Percentiles rank a stretch among this genome's conserved stretches.
phyloP scores from a whole-genome alignment of 129 eudicot species.

The Mikania micrantha region DNA sequence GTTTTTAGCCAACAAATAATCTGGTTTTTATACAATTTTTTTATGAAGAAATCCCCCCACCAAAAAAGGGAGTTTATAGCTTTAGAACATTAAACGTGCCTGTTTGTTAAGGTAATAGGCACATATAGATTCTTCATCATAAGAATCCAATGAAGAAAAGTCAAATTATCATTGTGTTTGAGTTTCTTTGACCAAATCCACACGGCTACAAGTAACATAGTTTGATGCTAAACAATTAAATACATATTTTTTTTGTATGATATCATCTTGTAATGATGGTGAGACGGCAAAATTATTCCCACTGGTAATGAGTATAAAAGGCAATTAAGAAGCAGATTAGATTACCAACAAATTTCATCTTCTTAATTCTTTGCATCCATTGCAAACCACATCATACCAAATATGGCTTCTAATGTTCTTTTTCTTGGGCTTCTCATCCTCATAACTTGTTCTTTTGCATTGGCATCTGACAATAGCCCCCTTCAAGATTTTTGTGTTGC shows the following conservation, averaged over 20 bases:
- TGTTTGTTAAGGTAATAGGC: too few relatives aligned
- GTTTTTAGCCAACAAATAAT: too few relatives aligned
- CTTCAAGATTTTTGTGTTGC: constrained; percentile 13
- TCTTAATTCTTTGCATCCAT: background rate
- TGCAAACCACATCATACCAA: background rate
- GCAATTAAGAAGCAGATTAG: background rate
- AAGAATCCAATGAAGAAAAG: too few relatives aligned
- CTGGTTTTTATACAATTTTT: too few relatives aligned
- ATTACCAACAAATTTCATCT: background rate
- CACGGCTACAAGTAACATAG: background rate
- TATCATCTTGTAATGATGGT: background rate
- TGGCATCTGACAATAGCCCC: constrained; percentile 5
- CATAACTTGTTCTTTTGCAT: background rate
- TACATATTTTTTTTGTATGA: background rate
- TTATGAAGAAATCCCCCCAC: too few relatives aligned
- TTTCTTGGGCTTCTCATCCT: background rate
- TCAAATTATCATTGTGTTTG: background rate
- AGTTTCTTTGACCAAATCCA: background rate
- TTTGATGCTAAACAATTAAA: background rate
- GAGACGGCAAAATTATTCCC: background rate
- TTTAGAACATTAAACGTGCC: too few relatives aligned
- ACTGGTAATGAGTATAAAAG: background rate
- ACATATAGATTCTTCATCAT: too few relatives aligned
- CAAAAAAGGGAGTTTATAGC: too few relatives aligned
- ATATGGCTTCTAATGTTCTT: background rate